These are phyloP conservation scores for Septoria linicola DNA, from an alignment of 2,329 filamentous ascomycete genomes.

Conservation along the genomic window DNA sequence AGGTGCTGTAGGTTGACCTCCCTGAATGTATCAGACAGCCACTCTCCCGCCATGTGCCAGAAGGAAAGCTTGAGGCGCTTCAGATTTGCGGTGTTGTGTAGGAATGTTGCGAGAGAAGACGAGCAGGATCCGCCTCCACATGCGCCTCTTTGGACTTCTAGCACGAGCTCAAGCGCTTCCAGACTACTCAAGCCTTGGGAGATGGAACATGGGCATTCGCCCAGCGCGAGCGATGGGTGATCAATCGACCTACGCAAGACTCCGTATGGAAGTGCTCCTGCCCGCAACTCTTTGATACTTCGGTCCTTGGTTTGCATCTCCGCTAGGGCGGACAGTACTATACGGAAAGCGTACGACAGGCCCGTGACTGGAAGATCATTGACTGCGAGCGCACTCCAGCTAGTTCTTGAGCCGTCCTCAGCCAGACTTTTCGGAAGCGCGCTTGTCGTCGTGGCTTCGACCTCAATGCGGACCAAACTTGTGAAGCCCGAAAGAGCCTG, in stretches of 20 bases:
- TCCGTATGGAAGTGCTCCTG: background rate
- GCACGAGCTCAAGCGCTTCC: conserved; percentile 11
- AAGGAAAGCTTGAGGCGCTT: conserved; percentile 13
- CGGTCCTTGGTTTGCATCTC: background rate
- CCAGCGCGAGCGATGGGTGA: conserved; percentile 1
- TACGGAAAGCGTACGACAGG: conserved; percentile 5
- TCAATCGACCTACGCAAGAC: conserved; percentile 1
- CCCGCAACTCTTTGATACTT: background rate
- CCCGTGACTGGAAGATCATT: background rate
- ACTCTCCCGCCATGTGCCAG: conserved; percentile 7
- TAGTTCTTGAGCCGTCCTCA: background rate
- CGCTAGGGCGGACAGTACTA: conserved; percentile 6
- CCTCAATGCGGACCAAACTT: background rate
- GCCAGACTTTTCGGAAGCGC: background rate
- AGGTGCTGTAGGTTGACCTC: conserved; percentile 12
- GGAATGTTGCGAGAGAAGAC: conserved; percentile 1
- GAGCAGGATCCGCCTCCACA: conserved; percentile 6
- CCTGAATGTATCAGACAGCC: conserved; percentile 8
- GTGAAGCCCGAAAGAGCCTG: background rate
- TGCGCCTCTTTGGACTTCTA: conserved; percentile 1
- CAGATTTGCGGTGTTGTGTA: conserved; percentile 5
- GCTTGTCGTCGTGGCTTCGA: background rate
- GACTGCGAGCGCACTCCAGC: background rate
- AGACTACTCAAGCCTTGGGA: background rate
- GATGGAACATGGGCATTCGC: background rate